A percentile compares a stretch with the other conserved stretches of the same genome.
phyloP scores from a whole-genome alignment of 1,139 yeast species.

The Blastobotrys serpentis region DNA sequence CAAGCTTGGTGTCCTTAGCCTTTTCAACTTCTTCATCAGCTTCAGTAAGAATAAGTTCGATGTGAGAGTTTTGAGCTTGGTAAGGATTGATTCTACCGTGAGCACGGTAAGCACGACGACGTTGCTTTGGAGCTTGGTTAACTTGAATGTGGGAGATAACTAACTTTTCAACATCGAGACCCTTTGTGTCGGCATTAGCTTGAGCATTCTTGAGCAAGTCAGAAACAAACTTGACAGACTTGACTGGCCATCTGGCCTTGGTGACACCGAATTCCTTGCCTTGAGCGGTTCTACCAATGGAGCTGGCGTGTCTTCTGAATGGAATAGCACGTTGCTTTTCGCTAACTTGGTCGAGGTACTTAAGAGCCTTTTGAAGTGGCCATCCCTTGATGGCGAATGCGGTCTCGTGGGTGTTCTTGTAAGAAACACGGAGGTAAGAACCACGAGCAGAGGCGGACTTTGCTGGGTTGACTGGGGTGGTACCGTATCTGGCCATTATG shows the following conservation, averaged over 20 bases:
- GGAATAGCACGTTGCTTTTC: constrained; percentile 99
- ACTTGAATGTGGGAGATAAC: constrained; percentile 98
- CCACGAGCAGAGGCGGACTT: constrained; percentile 99
- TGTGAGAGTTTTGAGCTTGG: constrained; percentile 98
- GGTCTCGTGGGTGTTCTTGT: constrained; percentile 99
- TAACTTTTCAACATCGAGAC: constrained; percentile 92
- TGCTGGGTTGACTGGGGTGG: constrained; percentile 98
- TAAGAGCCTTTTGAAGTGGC: constrained; percentile 94
- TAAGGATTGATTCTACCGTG: constrained; percentile 99
- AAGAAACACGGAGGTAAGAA: constrained; percentile 98
- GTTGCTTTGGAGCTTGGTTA: constrained; percentile 99
- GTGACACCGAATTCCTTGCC: constrained; percentile 99
- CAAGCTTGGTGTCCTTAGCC: constrained; percentile 78
- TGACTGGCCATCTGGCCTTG: constrained; percentile 99
- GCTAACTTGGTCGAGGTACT: constrained; percentile 93
- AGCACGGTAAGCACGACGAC: constrained; percentile 99
- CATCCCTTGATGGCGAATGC: constrained; percentile 98
- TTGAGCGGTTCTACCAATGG: constrained; percentile 99
- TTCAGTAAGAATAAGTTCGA: constrained; percentile 95
- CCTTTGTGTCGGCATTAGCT: constrained; percentile 99
- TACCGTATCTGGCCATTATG: constrained; percentile 92
- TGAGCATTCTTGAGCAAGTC: constrained; percentile 97
- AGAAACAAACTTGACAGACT: constrained; percentile 93
- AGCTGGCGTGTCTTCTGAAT: constrained; percentile 95
- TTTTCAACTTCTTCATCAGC: constrained; percentile 91